Evolutionary conservation across 2,329 filamentous ascomycete species (phyloP).

Genomic region (Alternaria sp.): DNA sequence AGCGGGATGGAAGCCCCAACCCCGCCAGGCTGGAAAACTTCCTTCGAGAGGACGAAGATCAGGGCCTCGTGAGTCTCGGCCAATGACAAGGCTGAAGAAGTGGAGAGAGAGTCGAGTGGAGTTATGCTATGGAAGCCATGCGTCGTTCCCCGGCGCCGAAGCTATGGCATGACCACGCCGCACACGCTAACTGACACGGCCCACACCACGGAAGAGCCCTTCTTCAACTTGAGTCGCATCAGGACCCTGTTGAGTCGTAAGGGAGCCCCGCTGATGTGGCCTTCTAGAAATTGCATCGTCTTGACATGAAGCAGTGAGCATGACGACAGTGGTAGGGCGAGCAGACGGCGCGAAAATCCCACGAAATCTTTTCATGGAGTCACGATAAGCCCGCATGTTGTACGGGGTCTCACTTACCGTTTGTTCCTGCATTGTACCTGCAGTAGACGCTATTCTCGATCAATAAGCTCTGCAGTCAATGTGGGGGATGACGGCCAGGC

Average conservation of each 20-base stretch:
- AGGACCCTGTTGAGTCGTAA: slow-evolving; percentile 34
- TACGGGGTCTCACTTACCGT: slow-evolving; percentile 21
- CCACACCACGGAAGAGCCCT: slow-evolving; percentile 31
- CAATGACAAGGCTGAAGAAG: slow-evolving; percentile 46
- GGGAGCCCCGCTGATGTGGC: slow-evolving; percentile 34
- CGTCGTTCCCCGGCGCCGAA: slow-evolving; percentile 47
- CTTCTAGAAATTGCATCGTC: slow-evolving; percentile 39
- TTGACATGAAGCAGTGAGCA: slow-evolving; percentile 15
- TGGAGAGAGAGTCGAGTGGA: slow-evolving; percentile 30
- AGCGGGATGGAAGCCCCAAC: slow-evolving; percentile 27
- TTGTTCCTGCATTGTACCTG: slow-evolving; percentile 46
- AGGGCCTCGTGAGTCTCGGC: slow-evolving; percentile 39
- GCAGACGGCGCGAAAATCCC: slow-evolving; percentile 1
- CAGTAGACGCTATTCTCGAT: slow-evolving; percentile 43
- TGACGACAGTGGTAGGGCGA: slow-evolving; percentile 7
- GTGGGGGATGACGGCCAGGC: slow-evolving; percentile 33
- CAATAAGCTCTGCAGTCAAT: slow-evolving; percentile 34
- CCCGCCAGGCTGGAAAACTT: slow-evolving; percentile 36
- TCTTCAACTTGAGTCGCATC: slow-evolving; percentile 38
- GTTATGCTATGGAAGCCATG: slow-evolving; percentile 47
- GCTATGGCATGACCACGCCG: slow-evolving; percentile 36
- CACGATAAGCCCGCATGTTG: slow-evolving; percentile 24
- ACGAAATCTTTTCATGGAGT: slow-evolving; percentile 22
- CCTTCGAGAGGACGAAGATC: slow-evolving; percentile 41
- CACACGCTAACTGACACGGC: slow-evolving; percentile 23